A percentile compares a stretch with the other conserved stretches of the same genome.
phyloP scores from a whole-genome alignment of 306 rosid species.

The Pachyrhizus erosus region DNA sequence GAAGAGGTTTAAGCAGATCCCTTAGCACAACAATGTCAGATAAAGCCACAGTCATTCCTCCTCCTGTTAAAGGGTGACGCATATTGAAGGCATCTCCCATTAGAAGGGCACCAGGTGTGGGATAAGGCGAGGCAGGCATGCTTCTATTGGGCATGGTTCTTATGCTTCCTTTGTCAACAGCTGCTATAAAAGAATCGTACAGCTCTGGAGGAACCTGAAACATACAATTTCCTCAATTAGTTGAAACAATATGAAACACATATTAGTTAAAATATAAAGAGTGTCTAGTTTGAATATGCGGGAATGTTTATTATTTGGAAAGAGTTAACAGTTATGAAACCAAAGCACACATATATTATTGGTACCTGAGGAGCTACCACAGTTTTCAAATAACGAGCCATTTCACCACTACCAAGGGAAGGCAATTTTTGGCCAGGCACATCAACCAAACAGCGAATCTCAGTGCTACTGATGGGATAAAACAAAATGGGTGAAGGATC shows the following conservation, averaged over 20 bases:
- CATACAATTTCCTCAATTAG: constrained; percentile 17
- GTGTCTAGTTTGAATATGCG: neutral
- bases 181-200: constrained; percentile 61
- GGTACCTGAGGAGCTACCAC: constrained; percentile 74
- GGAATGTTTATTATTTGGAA: constrained; percentile 22
- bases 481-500: constrained; percentile 71
- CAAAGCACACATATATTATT: constrained; percentile 3
- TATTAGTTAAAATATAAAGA: neutral
- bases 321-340: neutral
- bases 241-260: neutral
- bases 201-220: constrained; percentile 78
- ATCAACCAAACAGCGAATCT: constrained; percentile 72
- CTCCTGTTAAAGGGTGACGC: constrained; percentile 96
- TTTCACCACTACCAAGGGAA: constrained; percentile 63
- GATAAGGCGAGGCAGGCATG: constrained; percentile 79
- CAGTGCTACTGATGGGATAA: constrained; percentile 71
- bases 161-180: constrained; percentile 75
- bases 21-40: constrained; percentile 70
- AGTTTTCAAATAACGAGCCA: constrained; percentile 65
- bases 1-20: constrained; percentile 60
- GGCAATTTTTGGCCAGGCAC: constrained; percentile 73
- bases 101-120: constrained; percentile 79
- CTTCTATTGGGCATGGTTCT: constrained; percentile 82
- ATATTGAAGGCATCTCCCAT: constrained; percentile 95
- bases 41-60: constrained; percentile 92